Percentiles rank a stretch among this genome's conserved stretches.
These are phyloP conservation scores for Fusarium circinatum DNA, from an alignment of 2,329 filamentous ascomycete species.

Conservation along the genomic window DNA sequence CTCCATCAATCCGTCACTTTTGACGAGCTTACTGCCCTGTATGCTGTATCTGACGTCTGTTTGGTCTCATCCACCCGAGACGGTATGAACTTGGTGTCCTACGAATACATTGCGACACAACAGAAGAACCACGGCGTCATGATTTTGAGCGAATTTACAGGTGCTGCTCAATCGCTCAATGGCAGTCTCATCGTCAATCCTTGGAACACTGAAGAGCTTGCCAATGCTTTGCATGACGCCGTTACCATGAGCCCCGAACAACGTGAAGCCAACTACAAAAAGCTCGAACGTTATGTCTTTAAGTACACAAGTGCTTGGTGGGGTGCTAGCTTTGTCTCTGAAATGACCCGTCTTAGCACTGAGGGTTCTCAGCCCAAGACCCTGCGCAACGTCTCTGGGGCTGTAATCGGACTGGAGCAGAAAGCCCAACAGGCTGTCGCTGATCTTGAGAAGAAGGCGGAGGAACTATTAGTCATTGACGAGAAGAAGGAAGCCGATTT, in stretches of 20 bases:
- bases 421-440: slow-evolving; percentile 42
- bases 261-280: slow-evolving; percentile 86
- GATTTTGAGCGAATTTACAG: slow-evolving; percentile 96
- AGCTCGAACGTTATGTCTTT: slow-evolving; percentile 93
- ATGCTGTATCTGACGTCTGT: slow-evolving; percentile 91
- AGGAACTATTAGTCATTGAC: slow-evolving; percentile 17
- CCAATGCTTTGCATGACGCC: slow-evolving; percentile 93
- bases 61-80: slow-evolving; percentile 95
- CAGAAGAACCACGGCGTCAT: slow-evolving; percentile 90
- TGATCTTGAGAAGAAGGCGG: slow-evolving; percentile 35
- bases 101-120: slow-evolving; percentile 97
- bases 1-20: slow-evolving; percentile 96
- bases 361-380: slow-evolving; percentile 54
- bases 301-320: slow-evolving; percentile 99
- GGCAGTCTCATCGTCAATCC: slow-evolving; percentile 96
- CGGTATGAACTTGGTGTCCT: slow-evolving; percentile 98
- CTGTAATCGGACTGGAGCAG: slow-evolving; percentile 48
- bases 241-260: slow-evolving; percentile 95
- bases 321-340: slow-evolving; percentile 91
- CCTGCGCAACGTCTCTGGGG: slow-evolving; percentile 54
- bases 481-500: slow-evolving; percentile 34
- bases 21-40: slow-evolving; percentile 92
- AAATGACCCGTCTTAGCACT: slow-evolving; percentile 70
- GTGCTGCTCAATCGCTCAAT: slow-evolving; percentile 93
- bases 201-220: slow-evolving; percentile 97